These are phyloP conservation scores for Cytospora piceae DNA, from an alignment of 2,329 filamentous ascomycete genomes.

Conservation along the genomic window DNA sequence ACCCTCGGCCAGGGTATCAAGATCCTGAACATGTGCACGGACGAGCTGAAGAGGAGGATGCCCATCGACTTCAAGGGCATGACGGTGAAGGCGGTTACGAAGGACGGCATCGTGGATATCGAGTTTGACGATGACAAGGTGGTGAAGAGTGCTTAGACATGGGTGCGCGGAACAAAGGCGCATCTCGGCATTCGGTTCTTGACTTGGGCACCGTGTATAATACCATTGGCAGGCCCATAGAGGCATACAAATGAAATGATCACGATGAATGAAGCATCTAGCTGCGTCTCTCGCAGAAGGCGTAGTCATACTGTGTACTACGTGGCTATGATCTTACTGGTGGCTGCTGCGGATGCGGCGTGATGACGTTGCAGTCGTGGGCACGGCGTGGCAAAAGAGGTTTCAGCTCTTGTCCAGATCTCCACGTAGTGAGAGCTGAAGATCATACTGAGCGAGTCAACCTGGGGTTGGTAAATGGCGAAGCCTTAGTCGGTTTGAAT, in stretches of 20 bases:
- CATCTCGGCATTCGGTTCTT: constrained; percentile 13
- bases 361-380: constrained; percentile 25
- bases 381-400: constrained; percentile 16
- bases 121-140: constrained; percentile 82
- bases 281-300: neutral
- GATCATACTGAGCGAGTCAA: neutral
- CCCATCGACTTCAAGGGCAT: constrained; percentile 99
- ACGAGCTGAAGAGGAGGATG: constrained; percentile 94
- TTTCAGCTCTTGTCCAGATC: constrained; percentile 5
- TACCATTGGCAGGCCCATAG: constrained; percentile 31
- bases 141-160: constrained; percentile 61
- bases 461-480: neutral
- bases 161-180: constrained; percentile 20
- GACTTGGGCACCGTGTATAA: constrained; percentile 34
- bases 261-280: constrained; percentile 16
- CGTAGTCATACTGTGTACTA: neutral
- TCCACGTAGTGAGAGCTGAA: neutral
- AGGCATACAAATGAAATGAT: constrained; percentile 26
- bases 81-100: constrained; percentile 90
- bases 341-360: constrained; percentile 11
- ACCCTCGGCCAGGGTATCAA: constrained; percentile 86
- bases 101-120: constrained; percentile 86
- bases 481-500: neutral
- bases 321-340: neutral
- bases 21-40: constrained; percentile 90